Evolutionary conservation across 352 stramenopile species (phyloP), one percentile per base, ranked within the genome.

Genomic region (Thraustochytrium sp.): DNA sequence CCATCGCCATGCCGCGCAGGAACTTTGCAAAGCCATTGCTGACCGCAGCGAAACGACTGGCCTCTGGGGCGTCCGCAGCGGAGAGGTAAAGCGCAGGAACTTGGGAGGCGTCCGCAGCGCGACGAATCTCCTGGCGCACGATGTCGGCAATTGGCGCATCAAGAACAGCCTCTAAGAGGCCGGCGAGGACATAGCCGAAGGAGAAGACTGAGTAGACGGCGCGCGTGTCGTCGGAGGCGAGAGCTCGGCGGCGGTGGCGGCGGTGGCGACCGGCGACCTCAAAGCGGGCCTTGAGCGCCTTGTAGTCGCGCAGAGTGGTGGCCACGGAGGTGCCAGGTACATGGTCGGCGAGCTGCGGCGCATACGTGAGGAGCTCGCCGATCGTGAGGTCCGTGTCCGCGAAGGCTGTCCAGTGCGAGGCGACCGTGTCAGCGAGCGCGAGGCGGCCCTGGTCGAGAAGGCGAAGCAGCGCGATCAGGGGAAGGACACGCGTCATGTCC

Each of bases 11-110:
- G 13, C 26, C n/a, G n/a, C 68, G 48, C 11, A 80, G n/a, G 46
- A 80, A 64, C n/a, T 44, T 31, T 3, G 68, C 68, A 51, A 80
- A 80, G 9, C 68, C 68, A 80, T 80, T 80, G 21, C 21, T 26
- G 4, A 44, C 2, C 3, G 63, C 26, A 18, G 68, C 68, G 37
- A 68, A 42, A 26, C 48, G 62, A 38, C 9, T 21, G 40, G 11
- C 44, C 16, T 26, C 26, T 18, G 37, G 36, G 8, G 40, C 40
- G 0, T 49, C 11, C 11, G 5, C 21, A 1, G 62, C 62, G 31
- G 36, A 75, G 16, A 75, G 44, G 31, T 72, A 46, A 2, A 75
- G 1, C 18, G 36, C 62, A 16, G 5, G 36, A 46, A n/a, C 9
- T n/a, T n/a, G n/a, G 31, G 21, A 51, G 0, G 40, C 9, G 5